Percentiles rank a stretch among this genome's conserved stretches.
phyloP scores from a whole-genome alignment of 164 flowering plant species.

The Macadamia tetraphylla region DNA sequence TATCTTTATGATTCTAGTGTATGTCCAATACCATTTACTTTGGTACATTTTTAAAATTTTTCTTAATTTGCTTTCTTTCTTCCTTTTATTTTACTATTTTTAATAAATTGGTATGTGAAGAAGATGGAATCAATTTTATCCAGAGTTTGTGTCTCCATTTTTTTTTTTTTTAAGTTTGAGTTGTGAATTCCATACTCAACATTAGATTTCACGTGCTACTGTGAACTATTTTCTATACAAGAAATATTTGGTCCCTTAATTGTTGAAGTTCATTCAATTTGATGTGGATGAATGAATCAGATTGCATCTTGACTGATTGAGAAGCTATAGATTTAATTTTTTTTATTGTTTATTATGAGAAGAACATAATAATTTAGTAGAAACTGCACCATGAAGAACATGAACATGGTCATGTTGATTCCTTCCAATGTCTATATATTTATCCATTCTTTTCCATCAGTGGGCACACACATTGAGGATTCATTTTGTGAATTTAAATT shows the following conservation, averaged over 20 bases:
- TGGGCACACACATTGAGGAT: too few species aligned
- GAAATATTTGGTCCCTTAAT: too few species aligned
- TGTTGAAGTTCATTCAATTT: background rate
- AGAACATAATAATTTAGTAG: background rate
- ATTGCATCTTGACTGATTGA: background rate
- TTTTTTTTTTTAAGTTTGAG: background rate
- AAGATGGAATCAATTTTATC: background rate
- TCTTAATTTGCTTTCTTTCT: background rate
- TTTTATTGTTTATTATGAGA: background rate
- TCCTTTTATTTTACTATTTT: background rate
- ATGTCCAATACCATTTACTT: background rate
- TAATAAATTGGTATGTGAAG: background rate
- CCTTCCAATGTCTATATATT: background rate
- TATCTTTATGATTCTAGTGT: background rate
- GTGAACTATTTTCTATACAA: too few species aligned
- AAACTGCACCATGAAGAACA: too few species aligned
- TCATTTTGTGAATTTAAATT: too few species aligned
- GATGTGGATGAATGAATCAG: background rate
- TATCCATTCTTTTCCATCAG: background rate
- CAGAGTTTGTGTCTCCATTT: background rate
- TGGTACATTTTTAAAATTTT: background rate
- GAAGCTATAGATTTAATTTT: too few species aligned
- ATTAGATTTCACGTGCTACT: too few species aligned
- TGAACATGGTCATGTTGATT: background rate
- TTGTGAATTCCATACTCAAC: background rate